phyloP scores from a whole-genome alignment of 495 filamentous ascomycete genomes.

The Penicillium diatomitis region DNA sequence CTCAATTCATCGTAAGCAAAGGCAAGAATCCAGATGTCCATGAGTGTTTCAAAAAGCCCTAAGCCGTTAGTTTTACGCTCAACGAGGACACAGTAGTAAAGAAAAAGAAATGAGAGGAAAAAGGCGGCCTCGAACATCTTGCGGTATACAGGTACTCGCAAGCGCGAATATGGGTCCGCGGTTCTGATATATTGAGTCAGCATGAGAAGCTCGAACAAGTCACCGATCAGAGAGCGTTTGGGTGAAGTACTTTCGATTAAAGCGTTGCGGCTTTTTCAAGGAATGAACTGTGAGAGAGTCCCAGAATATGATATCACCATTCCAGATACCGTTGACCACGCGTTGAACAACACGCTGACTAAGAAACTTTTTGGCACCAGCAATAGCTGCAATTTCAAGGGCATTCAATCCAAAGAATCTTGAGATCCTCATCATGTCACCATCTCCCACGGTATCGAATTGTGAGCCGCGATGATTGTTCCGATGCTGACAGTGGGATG shows the following conservation, averaged over 20 bases:
- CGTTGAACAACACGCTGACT: slow-evolving; percentile 79
- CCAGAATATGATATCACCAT: slow-evolving; percentile 89
- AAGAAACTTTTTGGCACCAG: slow-evolving; percentile 84
- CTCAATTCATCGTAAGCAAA: slow-evolving; percentile 85
- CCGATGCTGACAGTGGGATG: slow-evolving; percentile 3
- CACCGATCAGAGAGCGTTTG: not conserved
- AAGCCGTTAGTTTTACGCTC: slow-evolving; percentile 42
- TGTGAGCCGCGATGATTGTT: slow-evolving; percentile 1
- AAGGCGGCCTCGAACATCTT: slow-evolving; percentile 85
- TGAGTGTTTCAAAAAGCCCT: slow-evolving; percentile 41
- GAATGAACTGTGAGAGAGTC: slow-evolving; percentile 67
- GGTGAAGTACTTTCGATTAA: slow-evolving; percentile 50
- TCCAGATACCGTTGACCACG: slow-evolving; percentile 85
- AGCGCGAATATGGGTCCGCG: slow-evolving; percentile 73
- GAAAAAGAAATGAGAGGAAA: slow-evolving; percentile 67
- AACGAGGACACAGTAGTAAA: slow-evolving; percentile 82
- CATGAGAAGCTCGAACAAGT: not conserved
- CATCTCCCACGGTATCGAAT: slow-evolving; percentile 3
- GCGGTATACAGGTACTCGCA: slow-evolving; percentile 85
- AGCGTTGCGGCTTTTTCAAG: slow-evolving; percentile 71
- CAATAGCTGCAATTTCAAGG: slow-evolving; percentile 81
- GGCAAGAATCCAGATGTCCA: slow-evolving; percentile 66
- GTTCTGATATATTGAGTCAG: slow-evolving; percentile 28
- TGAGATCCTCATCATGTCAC: slow-evolving; percentile 49
- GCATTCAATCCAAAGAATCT: slow-evolving; percentile 74